Base-by-base conservation (phyloP, 2,329 filamentous ascomycete genomes). In the Colletotrichum eremochloae region DNA sequence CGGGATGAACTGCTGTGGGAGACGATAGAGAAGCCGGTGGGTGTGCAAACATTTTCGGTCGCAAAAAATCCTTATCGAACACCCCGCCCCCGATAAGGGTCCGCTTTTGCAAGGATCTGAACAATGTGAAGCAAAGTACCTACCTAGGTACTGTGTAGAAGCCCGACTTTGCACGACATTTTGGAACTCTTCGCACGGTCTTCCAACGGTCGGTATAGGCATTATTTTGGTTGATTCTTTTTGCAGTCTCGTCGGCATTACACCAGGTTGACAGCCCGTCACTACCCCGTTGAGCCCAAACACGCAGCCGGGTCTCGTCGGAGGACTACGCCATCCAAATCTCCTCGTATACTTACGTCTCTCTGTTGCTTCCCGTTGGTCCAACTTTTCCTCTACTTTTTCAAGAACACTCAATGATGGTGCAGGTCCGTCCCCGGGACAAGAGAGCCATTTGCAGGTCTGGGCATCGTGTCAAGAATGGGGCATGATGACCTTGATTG, bases 51-150 rank as follows among this genome's bases (percentile, higher is more conserved):
- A 68, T 74, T 75, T 74, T 74, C 57, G 24, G 63, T 55, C 69
- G 63, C 71, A 67, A 65, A 71, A 74, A 74, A 67, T 72, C 68
- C 71, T 75, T 75, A 75, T 75, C 73, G 73, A 24, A 50, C 33
- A 74, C 73, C 73, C 73, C 71, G 68, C 62, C 60, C 69, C 64
- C 52, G 69, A 74, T 74, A 74, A 74, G 65, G 56, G 44, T 63
- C 70, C 64, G 55, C 55, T 50, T 63, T 63, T 52, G 38, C 33
- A 40, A 61, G 40, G 42, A n/a, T 48, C 14, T 33, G n/a, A 48
- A 24, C n/a, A 12, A 15, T 31, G n/a, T 6, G 7, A 44, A 24
- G 24, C 24, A 24, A 24, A 24, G 24, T 24, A 24, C 24, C 24
- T 24, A 24, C 24, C 24, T 24, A 24, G 6, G 24, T 61, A 61